Evolutionary conservation across 306 rosid species (phyloP).

Genomic region (Dryas alaskensis): DNA sequence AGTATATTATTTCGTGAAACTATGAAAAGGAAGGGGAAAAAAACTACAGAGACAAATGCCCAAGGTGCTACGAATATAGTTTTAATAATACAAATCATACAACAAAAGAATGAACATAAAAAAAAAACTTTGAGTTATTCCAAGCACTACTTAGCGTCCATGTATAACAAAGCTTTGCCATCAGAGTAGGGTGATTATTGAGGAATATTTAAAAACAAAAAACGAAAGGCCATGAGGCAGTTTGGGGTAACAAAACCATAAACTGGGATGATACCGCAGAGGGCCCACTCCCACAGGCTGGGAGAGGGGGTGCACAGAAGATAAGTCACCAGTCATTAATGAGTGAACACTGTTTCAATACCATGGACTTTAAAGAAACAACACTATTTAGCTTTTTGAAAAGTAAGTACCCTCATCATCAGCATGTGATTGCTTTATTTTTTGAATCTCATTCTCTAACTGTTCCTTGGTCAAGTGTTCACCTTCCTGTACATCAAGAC

Average conservation of each 20-base stretch:
- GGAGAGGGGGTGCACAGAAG: too few relatives aligned
- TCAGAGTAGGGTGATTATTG: background rate
- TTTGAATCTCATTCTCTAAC: slow-evolving; percentile 72
- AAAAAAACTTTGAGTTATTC: background rate
- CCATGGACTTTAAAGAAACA: too few relatives aligned
- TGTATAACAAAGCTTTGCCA: background rate
- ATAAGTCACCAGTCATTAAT: background rate
- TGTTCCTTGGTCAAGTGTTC: slow-evolving; percentile 78
- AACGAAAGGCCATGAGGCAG: too few relatives aligned
- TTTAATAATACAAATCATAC: background rate
- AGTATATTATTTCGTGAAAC: background rate
- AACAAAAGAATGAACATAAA: background rate
- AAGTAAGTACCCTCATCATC: slow-evolving; percentile 75
- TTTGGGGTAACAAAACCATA: too few relatives aligned
- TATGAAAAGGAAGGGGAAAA: too few relatives aligned
- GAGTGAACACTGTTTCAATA: background rate
- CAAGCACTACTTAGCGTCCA: background rate
- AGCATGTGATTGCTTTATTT: slow-evolving; percentile 83
- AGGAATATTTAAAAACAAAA: background rate
- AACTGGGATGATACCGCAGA: too few relatives aligned
- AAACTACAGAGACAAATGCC: background rate
- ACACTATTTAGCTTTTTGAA: background rate
- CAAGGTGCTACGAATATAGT: background rate
- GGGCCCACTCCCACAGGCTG: too few relatives aligned
- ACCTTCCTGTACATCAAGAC: slow-evolving; percentile 50